Base-by-base conservation (phyloP, 345 rosid species). In the Eutrema heterophyllum region DNA sequence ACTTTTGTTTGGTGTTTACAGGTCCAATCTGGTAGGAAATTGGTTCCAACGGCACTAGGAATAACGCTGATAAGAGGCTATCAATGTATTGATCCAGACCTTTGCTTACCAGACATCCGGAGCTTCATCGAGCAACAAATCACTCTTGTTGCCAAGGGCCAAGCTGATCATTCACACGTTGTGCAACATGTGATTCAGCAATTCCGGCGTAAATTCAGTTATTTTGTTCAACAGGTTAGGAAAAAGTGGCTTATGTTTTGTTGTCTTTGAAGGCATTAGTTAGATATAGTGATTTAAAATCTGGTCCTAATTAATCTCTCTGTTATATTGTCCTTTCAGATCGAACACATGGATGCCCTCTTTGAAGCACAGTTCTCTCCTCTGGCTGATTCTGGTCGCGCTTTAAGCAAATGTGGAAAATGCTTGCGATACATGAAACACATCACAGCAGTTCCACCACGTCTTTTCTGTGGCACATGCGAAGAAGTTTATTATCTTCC, bases 41-140 rank as follows among this genome's bases (percentile, higher is more conserved):
- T 94, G 86, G 90, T 84, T 71, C 98, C 98, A 77, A 94, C 98
- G 57, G 67, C 96, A 18, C 81, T 94, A 77, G 98, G 98, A 32
- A 88, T 94, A 74, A 89, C 91, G 46, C 82, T 94, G 46, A 84
- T 91, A 72, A 87, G 95, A 86, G 98, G 98, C 60, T 89, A 94
- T 74, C 98, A 91, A 24, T 89, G 90, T 66, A 94, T 89, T 71
- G 98, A 94, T 82, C 90, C 96, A 51, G 98, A 94, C 82, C 95
- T 94, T 69, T 91, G 97, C 79, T 84, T 94, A 73, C 98, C 98
- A 12, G 97, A 94, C 69, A 94, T 89, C 70, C 96, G 98, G 50
- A 84, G 98, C 84, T 94, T 94, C 82, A 94, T 94, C 56, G 98
- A 94, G 89, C 91, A 91, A 54, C 98, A 94, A 83, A 94, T 91